Base-by-base conservation (phyloP, 441 rosid genomes). In the Pelargonium australe region DNA sequence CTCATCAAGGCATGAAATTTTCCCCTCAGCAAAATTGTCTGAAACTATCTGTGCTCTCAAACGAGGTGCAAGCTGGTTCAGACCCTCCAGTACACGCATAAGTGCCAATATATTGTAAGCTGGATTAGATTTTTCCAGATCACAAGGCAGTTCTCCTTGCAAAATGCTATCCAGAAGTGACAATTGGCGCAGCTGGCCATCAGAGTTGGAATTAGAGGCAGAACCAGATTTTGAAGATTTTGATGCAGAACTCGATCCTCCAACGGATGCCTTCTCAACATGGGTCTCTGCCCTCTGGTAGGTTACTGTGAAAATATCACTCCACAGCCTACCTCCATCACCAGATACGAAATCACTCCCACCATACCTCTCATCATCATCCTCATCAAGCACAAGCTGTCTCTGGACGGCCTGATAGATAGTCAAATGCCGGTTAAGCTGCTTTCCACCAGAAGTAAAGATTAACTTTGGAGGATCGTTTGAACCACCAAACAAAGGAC, bases 381-480 rank as follows among this genome's bases (percentile, higher is more conserved):
- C 98, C 73, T 93, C 97, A 69, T 90, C 92, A 66, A 83, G 80
- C 77, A 89, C 96, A 78, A 87, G 93, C 76, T 93, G 98, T 45
- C 93, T 86, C 66, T 93, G 98, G 63, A 96, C 87, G 74, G 99
- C 99, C 84, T 93, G 99, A 80, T 93, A 96, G 49, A 96, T 93
- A 5, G 99, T 89, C 87, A 93, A 81, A 79, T 93, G 89, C 84
- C 91, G 86, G 78, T 89, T 89, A 49, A 96, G 90, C 79, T 86
- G 96, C 82, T 91, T 96, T 67, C 90, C 97, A 76, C 95, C 97
- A 2, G 88, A 90, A 69, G 93, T 87, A 67, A 96, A 93, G 66
- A 88, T 76, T 51, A 93, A 80, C 78, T 86, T 92, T 64, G 92
- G 91, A 72, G 96, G 90, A 63, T 91, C 97, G 73, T 75, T 88